Percentiles rank a stretch among this genome's conserved stretches.
Conservation (phyloP, 2,329 filamentous ascomycete genomes). For the Cercospora canescens region DNA sequence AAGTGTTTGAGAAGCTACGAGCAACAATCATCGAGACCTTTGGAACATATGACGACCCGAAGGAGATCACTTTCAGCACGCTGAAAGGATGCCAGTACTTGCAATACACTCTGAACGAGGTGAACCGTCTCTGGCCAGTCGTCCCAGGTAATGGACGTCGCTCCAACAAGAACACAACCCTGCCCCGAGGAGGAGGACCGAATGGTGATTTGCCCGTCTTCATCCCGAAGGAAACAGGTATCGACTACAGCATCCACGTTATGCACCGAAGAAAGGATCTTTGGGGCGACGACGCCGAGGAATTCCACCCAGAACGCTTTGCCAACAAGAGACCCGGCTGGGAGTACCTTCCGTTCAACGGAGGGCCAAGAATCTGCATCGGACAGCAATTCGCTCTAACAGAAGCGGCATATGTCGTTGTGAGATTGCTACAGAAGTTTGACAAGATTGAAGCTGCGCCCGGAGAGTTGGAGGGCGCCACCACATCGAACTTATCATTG, state of each 20-base stretch:
- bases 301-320: slow-evolving; percentile 41
- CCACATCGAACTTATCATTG: slow-evolving; percentile 29
- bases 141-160: slow-evolving; percentile 78
- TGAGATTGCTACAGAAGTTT: slow-evolving; percentile 34
- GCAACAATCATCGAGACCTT: slow-evolving; percentile 50
- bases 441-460: slow-evolving; percentile 30
- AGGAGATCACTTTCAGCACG: slow-evolving; percentile 53
- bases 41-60: slow-evolving; percentile 46
- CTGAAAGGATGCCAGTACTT: slow-evolving; percentile 72
- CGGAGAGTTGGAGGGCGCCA: slow-evolving; percentile 22
- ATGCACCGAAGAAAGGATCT: slow-evolving; percentile 41
- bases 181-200: slow-evolving; percentile 63
- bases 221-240: slow-evolving; percentile 32
- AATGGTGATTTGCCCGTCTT: slow-evolving; percentile 58
- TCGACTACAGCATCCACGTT: slow-evolving; percentile 37
- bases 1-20: slow-evolving; percentile 51
- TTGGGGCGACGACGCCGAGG: slow-evolving; percentile 42
- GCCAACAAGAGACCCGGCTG: slow-evolving; percentile 29
- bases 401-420: slow-evolving; percentile 34
- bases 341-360: slow-evolving; percentile 39
- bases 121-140: slow-evolving; percentile 71
- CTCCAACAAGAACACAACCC: slow-evolving; percentile 69
- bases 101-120: slow-evolving; percentile 50
- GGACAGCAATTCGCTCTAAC: slow-evolving; percentile 70
- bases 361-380: slow-evolving; percentile 76